Evolutionary conservation across 768 basidiomycete species (phyloP), one percentile per base, ranked within the genome.

Genomic region (Auricularia auricula-judae): DNA sequence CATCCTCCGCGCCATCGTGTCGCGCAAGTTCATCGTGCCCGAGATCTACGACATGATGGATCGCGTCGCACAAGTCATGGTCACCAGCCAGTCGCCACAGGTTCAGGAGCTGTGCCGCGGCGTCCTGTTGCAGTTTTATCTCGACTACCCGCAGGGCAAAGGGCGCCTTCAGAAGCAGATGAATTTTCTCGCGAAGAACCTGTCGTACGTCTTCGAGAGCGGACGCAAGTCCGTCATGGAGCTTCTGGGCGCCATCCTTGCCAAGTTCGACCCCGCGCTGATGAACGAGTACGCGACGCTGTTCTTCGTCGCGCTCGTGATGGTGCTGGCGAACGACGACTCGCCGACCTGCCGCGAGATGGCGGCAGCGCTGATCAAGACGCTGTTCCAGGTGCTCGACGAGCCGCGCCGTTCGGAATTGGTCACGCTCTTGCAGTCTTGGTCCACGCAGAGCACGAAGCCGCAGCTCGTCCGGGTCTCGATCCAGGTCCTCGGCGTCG

Each of bases 1-100:
- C 1, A 83, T 98, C 69, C 83, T 99, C 16, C 88, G 93, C 10
- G 89, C 94, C 33, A 93, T 98, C 68, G 86, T 98, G 16, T 82
- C 88, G 4, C 86, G 95, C 36, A 92, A 91, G 71, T 90, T 98
- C 67, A 86, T 98, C 36, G 91, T 96, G 0, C 92, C 92, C 0
- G 97, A 98, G 74, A 88, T 99, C 62, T 99, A 99, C 76, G 95
- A 98, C 73, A 76, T 95, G 42, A 98, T 99, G 95, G 91, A 92
- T 66, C 86, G 86, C 65, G 86, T 98, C 23, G 86, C 93, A 3
- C 88, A 93, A 68, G 84, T 96, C 69, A 86, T 97, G 81, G 92
- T 99, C 47, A 95, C 93, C 12, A 94, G 84, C 68, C 96, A 98
- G 74, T 93, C 95, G 2, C 74, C 85, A 0, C 87, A 89, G 69